Percentiles rank a stretch among this genome's conserved stretches.
These are phyloP conservation scores for Bacterosira constricta DNA, from an alignment of 108 stramenopile genomes.

Conservation along the genomic window DNA sequence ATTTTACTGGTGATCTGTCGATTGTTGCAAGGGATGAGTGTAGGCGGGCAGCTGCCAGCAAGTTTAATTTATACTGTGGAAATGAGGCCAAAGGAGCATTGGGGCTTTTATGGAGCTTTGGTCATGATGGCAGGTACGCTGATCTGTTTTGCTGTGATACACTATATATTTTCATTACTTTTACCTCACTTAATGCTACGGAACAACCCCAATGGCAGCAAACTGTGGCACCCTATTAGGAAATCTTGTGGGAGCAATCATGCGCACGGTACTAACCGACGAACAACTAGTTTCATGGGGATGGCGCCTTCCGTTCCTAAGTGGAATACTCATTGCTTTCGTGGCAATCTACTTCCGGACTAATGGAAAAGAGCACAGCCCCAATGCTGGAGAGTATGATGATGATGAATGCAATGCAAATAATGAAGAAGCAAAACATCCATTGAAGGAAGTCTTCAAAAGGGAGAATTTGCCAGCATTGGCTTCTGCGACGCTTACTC, in stretches of 20 bases:
- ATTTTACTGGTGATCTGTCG: constrained; percentile 68
- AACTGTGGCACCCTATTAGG: constrained; percentile 69
- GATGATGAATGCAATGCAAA: constrained; percentile 1
- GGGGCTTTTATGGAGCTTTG: constrained; percentile 71
- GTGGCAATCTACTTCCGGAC: constrained; percentile 55
- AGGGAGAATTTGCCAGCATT: constrained; percentile 60
- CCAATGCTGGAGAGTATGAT: constrained; percentile 49
- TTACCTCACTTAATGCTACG: no score
- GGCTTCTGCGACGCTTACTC: constrained; percentile 52
- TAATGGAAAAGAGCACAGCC: constrained; percentile 56
- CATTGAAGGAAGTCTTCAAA: constrained; percentile 53
- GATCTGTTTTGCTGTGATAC: no score
- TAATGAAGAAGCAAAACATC: constrained; percentile 26
- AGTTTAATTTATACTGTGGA: constrained; percentile 78
- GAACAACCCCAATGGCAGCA: constrained; percentile 21
- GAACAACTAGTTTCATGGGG: constrained; percentile 63
- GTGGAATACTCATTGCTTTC: constrained; percentile 64
- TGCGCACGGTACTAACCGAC: constrained; percentile 59
- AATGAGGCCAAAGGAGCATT: constrained; percentile 36
- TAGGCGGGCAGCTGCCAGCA: constrained; percentile 86
- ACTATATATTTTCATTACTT: no score
- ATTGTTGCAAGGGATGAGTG: constrained; percentile 85
- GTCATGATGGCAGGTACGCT: constrained; percentile 43
- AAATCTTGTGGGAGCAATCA: constrained; percentile 53
- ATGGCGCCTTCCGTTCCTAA: constrained; percentile 76